These are phyloP conservation scores for Rhizopogon vulgaris DNA, from an alignment of 768 basidiomycete genomes.

Conservation along the genomic window DNA sequence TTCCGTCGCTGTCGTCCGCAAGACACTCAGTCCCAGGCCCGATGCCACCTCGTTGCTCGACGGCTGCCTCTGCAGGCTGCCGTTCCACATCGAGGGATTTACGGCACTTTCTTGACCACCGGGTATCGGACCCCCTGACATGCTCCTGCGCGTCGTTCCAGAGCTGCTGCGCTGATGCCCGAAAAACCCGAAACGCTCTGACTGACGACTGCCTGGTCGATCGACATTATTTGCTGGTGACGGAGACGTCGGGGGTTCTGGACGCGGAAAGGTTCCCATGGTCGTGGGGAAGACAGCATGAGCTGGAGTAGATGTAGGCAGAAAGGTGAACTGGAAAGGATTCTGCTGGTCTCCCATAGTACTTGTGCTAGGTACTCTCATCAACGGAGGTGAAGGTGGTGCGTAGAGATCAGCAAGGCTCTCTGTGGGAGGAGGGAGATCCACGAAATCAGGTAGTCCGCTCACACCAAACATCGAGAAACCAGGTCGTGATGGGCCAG, in stretches of 20 bases:
- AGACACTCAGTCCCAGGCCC: slow-evolving; percentile 35
- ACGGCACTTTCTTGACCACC: slow-evolving; percentile 26
- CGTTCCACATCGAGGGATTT: slow-evolving; percentile 24
- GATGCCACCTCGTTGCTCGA: slow-evolving; percentile 44
- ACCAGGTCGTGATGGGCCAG: slow-evolving; percentile 14
- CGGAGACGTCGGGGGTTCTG: slow-evolving; percentile 29
- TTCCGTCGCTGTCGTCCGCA: slow-evolving; percentile 34
- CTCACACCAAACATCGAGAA: slow-evolving; percentile 41
- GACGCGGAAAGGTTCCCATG: slow-evolving; percentile 31
- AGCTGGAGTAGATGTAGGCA: slow-evolving; percentile 47
- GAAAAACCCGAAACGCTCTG: slow-evolving; percentile 23
- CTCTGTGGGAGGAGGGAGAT: slow-evolving; percentile 46
- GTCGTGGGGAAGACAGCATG: slow-evolving; percentile 31
- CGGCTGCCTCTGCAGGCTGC: slow-evolving; percentile 23
- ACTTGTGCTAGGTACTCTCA: slow-evolving; percentile 32
- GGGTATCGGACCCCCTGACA: slow-evolving; percentile 19
- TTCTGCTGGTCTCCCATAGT: slow-evolving; percentile 50
- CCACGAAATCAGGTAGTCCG: slow-evolving; percentile 28
- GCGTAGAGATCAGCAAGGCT: slow-evolving; percentile 48
- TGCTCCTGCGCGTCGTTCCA: slow-evolving; percentile 21
- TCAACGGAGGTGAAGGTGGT: slow-evolving; percentile 34
- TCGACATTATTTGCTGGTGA: slow-evolving; percentile 26
- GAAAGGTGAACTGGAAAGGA: slow-evolving; percentile 47
- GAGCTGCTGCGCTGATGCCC: slow-evolving; percentile 34
- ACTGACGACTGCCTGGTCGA: slow-evolving; percentile 28